Percentiles rank a stretch among this genome's conserved stretches.
phyloP scores from a whole-genome alignment of 2,329 filamentous ascomycete genomes.

The Diaporthe amygdali region DNA sequence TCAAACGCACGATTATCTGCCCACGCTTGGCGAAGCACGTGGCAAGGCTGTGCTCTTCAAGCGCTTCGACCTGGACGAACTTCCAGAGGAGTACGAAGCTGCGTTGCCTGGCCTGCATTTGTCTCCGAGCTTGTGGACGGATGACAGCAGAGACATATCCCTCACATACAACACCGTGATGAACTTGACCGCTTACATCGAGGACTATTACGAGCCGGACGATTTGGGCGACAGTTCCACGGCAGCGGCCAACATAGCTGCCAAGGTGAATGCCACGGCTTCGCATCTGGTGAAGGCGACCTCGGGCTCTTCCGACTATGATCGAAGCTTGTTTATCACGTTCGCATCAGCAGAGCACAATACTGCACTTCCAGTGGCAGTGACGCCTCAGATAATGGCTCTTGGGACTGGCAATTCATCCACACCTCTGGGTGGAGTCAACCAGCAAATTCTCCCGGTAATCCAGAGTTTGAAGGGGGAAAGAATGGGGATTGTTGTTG shows the following conservation, averaged over 20 bases:
- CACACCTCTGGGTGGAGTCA: constrained; percentile 49
- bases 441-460: constrained; percentile 44
- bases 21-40: constrained; percentile 48
- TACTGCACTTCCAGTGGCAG: constrained; percentile 38
- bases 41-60: constrained; percentile 48
- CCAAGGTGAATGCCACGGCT: constrained; percentile 49
- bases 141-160: constrained; percentile 45
- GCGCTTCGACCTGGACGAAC: constrained; percentile 48
- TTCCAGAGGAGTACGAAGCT: constrained; percentile 39
- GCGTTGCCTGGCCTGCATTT: constrained; percentile 52
- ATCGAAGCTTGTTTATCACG: constrained; percentile 48
- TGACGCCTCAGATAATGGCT: constrained; percentile 51
- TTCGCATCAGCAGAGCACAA: constrained; percentile 51
- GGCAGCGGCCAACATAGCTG: constrained; percentile 44
- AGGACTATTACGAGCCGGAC: constrained; percentile 52
- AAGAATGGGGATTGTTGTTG: constrained; percentile 56
- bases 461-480: constrained; percentile 44
- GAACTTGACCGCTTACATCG: constrained; percentile 49
- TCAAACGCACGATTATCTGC: constrained; percentile 56
- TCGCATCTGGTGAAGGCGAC: constrained; percentile 45
- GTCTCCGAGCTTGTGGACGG: constrained; percentile 47
- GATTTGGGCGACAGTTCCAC: constrained; percentile 34
- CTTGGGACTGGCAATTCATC: constrained; percentile 44
- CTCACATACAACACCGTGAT: constrained; percentile 45
- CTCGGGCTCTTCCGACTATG: constrained; percentile 28